These are phyloP conservation scores for Lablab purpureus DNA, from an alignment of 306 rosid species.

Conservation along the genomic window DNA sequence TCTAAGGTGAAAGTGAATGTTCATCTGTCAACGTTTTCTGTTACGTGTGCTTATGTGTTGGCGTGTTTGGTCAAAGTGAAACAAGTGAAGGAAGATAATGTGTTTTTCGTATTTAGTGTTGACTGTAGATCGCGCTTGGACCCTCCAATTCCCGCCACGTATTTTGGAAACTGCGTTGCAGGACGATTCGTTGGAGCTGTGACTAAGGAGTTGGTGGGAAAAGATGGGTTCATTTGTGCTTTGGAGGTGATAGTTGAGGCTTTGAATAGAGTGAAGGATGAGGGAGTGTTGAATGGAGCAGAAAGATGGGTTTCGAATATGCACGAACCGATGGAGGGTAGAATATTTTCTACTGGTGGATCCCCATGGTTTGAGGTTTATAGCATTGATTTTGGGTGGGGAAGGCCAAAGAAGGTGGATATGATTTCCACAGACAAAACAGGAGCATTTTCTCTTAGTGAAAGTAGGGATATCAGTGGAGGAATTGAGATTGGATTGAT, in stretches of 20 bases:
- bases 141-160: slow-evolving; percentile 45
- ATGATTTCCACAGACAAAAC: slow-evolving; percentile 35
- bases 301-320: neutral
- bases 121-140: slow-evolving; percentile 53
- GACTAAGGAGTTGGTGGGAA: slow-evolving; percentile 6
- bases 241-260: slow-evolving; percentile 35
- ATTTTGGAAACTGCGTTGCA: slow-evolving; percentile 58
- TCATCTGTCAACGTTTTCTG: slow-evolving; percentile 35
- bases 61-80: slow-evolving; percentile 47
- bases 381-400: slow-evolving; percentile 53
- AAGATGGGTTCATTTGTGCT: slow-evolving; percentile 37
- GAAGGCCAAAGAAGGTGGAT: slow-evolving; percentile 56
- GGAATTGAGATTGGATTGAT: slow-evolving; percentile 51
- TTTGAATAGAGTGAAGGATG: slow-evolving; percentile 32
- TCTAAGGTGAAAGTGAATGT: neutral
- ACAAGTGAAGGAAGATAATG: neutral
- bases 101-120: neutral
- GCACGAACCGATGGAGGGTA: neutral
- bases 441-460: slow-evolving; percentile 49
- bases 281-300: slow-evolving; percentile 31
- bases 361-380: slow-evolving; percentile 61
- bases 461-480: slow-evolving; percentile 30
- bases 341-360: slow-evolving; percentile 44
- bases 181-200: neutral
- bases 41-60: slow-evolving; percentile 51